Percentiles rank a stretch among this genome's conserved stretches.
Conservation (phyloP, 1,284 basidiomycete genomes). For the Trametes hirsuta region DNA sequence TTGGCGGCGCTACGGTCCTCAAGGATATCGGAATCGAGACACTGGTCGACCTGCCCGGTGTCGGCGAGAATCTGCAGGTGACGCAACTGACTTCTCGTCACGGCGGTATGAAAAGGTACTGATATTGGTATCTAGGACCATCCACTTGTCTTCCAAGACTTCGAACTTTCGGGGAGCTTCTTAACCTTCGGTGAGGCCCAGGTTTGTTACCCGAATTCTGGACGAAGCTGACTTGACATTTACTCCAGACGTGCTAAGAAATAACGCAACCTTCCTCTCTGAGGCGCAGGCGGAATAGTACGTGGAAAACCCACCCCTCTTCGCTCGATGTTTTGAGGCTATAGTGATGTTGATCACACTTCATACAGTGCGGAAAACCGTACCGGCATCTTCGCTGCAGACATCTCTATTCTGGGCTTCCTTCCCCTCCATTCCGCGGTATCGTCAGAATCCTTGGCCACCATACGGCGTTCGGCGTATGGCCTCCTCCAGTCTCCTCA, state of each 20-base stretch:
- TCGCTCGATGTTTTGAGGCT: too few species aligned
- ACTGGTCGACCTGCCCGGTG: slow-evolving; percentile 23
- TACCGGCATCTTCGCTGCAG: slow-evolving; percentile 9
- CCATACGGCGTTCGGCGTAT: background rate
- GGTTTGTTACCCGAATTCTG: too few species aligned
- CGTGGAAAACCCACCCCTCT: too few species aligned
- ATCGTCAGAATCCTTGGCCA: background rate
- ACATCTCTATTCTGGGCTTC: slow-evolving; percentile 1
- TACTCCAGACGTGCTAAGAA: slow-evolving; percentile 10
- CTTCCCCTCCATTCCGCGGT: background rate
- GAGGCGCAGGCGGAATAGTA: slow-evolving; percentile 15
- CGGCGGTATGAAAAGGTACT: background rate
- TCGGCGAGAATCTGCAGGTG: slow-evolving; percentile 14
- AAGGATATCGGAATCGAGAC: slow-evolving; percentile 12
- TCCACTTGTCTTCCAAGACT: slow-evolving; percentile 17
- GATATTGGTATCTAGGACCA: slow-evolving; percentile 12
- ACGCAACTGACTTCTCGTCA: background rate
- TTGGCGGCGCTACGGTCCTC: slow-evolving; percentile 22
- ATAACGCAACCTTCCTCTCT: slow-evolving; percentile 10
- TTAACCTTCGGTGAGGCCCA: slow-evolving; percentile 6
- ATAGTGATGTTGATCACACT: too few species aligned
- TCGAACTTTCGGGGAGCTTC: slow-evolving; percentile 1
- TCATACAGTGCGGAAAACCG: background rate
- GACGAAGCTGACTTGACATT: too few species aligned
- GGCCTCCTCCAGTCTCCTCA: background rate